phyloP scores from a whole-genome alignment of 2,329 filamentous ascomycete genomes.

The Neoscytalidium dimidiatum region DNA sequence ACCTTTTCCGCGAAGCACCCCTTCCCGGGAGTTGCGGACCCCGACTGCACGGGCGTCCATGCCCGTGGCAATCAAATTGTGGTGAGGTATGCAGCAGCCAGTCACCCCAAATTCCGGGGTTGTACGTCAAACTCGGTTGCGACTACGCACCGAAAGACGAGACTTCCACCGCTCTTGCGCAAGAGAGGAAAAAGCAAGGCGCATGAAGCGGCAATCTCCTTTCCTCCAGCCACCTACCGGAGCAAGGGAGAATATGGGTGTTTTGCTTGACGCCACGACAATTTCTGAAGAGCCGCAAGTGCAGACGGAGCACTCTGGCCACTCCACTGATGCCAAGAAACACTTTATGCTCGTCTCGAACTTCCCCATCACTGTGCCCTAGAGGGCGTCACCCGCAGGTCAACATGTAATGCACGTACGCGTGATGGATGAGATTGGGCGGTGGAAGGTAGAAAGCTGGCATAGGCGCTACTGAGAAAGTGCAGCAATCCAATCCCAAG shows the following conservation, averaged over 20 bases:
- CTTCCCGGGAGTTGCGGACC: not conserved
- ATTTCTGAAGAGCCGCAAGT: conserved; percentile 6
- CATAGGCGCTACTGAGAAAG: not conserved
- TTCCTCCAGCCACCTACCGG: not conserved
- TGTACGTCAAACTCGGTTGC: conserved; percentile 4
- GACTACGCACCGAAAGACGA: not conserved
- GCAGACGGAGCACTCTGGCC: not conserved
- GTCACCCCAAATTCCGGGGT: conserved; percentile 6
- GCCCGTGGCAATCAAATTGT: not conserved
- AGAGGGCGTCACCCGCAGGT: not conserved
- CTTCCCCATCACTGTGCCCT: not conserved
- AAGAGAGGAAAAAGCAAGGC: not conserved
- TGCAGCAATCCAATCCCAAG: conserved; percentile 9
- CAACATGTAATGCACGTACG: conserved; percentile 9
- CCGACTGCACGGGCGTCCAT: not conserved
- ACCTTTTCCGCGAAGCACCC: not conserved
- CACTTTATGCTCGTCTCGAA: not conserved
- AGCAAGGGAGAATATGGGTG: not conserved
- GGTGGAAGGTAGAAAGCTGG: not conserved
- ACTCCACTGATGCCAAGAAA: not conserved
- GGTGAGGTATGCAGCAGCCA: not conserved
- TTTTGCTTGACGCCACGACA: conserved; percentile 15
- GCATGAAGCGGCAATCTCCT: conserved; percentile 16
- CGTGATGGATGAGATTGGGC: conserved; percentile 7
- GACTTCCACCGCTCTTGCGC: not conserved